These are phyloP conservation scores for Wallacemonas sp. DNA, from an alignment of 208 protist species.

Conservation along the genomic window DNA sequence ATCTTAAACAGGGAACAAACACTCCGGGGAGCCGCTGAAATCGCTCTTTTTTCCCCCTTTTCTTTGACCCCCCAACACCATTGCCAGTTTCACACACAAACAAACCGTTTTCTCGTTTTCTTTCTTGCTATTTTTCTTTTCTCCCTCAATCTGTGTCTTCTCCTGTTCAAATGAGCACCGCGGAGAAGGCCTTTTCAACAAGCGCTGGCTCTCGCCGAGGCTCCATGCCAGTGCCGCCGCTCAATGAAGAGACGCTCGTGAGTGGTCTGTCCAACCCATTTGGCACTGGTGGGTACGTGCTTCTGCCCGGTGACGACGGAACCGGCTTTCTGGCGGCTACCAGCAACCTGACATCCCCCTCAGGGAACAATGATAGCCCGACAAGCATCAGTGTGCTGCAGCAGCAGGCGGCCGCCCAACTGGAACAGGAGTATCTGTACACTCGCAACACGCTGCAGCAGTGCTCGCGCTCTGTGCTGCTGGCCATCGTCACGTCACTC, in stretches of 20 bases:
- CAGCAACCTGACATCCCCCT: conserved; percentile 17
- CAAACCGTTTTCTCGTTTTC: conserved; percentile 8
- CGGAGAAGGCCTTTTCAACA: conserved; percentile 6
- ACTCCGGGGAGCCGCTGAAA: no score
- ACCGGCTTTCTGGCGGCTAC: neutral
- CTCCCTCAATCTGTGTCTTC: neutral
- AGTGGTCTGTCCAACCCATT: conserved; percentile 14
- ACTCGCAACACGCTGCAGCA: conserved; percentile 62
- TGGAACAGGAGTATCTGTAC: conserved; percentile 65
- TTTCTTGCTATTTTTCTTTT: conserved; percentile 18
- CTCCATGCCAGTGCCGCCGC: conserved; percentile 24
- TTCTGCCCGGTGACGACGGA: conserved; percentile 12
- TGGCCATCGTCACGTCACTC: conserved; percentile 65
- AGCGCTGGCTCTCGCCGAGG: neutral
- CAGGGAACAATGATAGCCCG: conserved; percentile 32
- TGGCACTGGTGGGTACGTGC: conserved; percentile 15
- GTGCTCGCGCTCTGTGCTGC: conserved; percentile 53
- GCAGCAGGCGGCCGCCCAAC: conserved; percentile 48
- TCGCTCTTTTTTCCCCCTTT: no score
- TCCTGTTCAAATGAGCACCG: neutral
- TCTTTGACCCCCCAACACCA: no score
- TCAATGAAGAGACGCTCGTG: conserved; percentile 53
- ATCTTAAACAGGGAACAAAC: no score
- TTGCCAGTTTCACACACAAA: neutral
- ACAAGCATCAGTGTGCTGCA: conserved; percentile 29